Percentiles rank a stretch among this genome's conserved stretches.
phyloP scores from a whole-genome alignment of 2,329 filamentous ascomycete genomes.

The Apiospora phragmitis region DNA sequence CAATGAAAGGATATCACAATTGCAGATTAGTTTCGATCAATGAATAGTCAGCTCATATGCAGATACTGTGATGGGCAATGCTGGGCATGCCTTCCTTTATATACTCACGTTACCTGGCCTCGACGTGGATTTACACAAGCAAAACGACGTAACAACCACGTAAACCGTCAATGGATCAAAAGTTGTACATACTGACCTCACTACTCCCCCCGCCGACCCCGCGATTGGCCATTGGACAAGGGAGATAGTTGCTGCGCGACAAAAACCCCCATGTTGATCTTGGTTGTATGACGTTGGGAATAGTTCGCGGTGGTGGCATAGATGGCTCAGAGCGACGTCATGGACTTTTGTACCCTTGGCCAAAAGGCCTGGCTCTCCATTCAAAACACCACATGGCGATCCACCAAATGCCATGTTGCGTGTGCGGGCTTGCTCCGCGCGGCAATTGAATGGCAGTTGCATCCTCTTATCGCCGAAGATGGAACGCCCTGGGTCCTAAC shows the following conservation, averaged over 20 bases:
- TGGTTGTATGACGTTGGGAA: background rate
- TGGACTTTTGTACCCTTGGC: background rate
- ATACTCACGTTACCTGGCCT: background rate
- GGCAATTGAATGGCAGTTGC: background rate
- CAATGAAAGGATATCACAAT: background rate
- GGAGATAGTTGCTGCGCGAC: background rate
- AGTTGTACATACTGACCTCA: background rate
- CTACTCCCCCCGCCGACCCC: background rate
- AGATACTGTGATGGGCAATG: background rate
- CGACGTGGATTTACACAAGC: background rate
- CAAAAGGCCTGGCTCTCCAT: background rate
- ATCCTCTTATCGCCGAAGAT: background rate
- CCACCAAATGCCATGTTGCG: background rate
- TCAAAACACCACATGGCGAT: background rate
- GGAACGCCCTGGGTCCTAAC: too few relatives aligned
- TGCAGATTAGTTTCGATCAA: background rate
- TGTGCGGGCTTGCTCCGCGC: background rate
- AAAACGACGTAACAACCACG: background rate
- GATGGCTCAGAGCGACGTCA: slow-evolving; percentile 8
- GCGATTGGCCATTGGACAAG: background rate
- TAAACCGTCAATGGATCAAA: background rate
- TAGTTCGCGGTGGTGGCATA: background rate
- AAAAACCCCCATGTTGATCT: background rate
- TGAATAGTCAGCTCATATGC: too few relatives aligned
- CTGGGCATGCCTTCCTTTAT: background rate